phyloP scores from a whole-genome alignment of 768 basidiomycete species.

The Russula dissimulans region DNA sequence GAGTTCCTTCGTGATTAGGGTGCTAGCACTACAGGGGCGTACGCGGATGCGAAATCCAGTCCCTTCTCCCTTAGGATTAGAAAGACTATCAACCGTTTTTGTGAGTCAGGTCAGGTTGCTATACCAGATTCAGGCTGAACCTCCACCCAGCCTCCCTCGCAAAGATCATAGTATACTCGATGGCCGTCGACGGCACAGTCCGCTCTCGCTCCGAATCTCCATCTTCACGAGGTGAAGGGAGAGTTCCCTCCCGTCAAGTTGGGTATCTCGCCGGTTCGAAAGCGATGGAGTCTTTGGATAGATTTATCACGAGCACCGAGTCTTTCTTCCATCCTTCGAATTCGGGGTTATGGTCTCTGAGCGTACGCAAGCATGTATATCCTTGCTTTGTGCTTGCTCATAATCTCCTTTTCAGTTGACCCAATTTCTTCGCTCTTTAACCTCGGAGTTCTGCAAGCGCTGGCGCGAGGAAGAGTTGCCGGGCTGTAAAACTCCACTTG shows the following conservation, averaged over 20 bases:
- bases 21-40: slow-evolving; percentile 53
- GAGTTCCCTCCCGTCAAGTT: slow-evolving; percentile 28
- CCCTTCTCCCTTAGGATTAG: slow-evolving; percentile 53
- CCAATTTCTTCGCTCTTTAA: slow-evolving; percentile 61
- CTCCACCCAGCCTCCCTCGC: slow-evolving; percentile 44
- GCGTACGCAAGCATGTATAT: slow-evolving; percentile 31
- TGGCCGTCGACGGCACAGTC: slow-evolving; percentile 68
- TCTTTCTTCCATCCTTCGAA: slow-evolving; percentile 95
- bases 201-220: slow-evolving; percentile 39
- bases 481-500: slow-evolving; percentile 70
- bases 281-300: slow-evolving; percentile 80
- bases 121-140: background rate
- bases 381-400: slow-evolving; percentile 9
- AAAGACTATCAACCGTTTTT: slow-evolving; percentile 55
- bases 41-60: slow-evolving; percentile 58
- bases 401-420: slow-evolving; percentile 38
- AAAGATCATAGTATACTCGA: slow-evolving; percentile 80
- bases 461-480: slow-evolving; percentile 69
- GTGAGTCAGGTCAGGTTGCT: slow-evolving; percentile 31
- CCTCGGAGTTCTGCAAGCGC: slow-evolving; percentile 71
- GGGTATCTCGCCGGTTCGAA: slow-evolving; percentile 76
- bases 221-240: slow-evolving; percentile 24
- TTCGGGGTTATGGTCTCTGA: slow-evolving; percentile 71
- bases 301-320: slow-evolving; percentile 85
- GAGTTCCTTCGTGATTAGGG: slow-evolving; percentile 33